Conservation (phyloP, 2,329 filamentous ascomycete genomes). For the Stemphylium vesicarium region DNA sequence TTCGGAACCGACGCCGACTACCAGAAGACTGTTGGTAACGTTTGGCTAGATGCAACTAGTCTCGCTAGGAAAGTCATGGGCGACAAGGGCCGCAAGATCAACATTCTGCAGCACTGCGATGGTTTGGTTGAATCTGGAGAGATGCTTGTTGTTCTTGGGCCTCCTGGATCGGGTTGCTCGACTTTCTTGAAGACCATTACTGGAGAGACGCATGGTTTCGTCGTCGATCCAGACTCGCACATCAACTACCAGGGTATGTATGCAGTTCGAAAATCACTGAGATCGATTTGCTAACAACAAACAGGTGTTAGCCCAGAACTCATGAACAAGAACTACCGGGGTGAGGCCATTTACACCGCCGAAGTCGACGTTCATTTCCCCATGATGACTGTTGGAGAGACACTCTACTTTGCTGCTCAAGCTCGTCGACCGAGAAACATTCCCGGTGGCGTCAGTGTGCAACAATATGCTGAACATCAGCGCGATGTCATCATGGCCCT, state of each 20-base stretch:
- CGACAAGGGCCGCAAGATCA: constrained; percentile 54
- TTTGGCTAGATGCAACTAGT: constrained; percentile 52
- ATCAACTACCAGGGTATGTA: constrained; percentile 75
- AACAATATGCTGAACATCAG: constrained; percentile 66
- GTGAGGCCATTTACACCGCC: constrained; percentile 86
- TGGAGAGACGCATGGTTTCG: constrained; percentile 82
- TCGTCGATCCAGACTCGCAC: constrained; percentile 71
- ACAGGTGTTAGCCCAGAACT: constrained; percentile 69
- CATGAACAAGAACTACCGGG: constrained; percentile 79
- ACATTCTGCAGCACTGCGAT: constrained; percentile 72
- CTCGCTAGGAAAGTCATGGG: constrained; percentile 46
- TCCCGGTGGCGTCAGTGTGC: constrained; percentile 63
- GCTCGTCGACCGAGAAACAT: constrained; percentile 69
- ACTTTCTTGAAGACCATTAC: constrained; percentile 85
- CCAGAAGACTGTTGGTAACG: constrained; percentile 58
- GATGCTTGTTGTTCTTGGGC: constrained; percentile 77
- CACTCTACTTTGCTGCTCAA: constrained; percentile 76
- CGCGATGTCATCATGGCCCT: constrained; percentile 65
- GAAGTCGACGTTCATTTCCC: constrained; percentile 86
- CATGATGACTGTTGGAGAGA: constrained; percentile 77
- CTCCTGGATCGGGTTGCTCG: constrained; percentile 73
- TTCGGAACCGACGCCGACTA: constrained; percentile 58
- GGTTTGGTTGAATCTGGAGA: constrained; percentile 73
- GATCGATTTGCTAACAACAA: constrained; percentile 14
- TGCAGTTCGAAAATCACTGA: background rate